Conservation (phyloP, 2,329 filamentous ascomycete species). For the Sclerotinia sclerotiorum region DNA sequence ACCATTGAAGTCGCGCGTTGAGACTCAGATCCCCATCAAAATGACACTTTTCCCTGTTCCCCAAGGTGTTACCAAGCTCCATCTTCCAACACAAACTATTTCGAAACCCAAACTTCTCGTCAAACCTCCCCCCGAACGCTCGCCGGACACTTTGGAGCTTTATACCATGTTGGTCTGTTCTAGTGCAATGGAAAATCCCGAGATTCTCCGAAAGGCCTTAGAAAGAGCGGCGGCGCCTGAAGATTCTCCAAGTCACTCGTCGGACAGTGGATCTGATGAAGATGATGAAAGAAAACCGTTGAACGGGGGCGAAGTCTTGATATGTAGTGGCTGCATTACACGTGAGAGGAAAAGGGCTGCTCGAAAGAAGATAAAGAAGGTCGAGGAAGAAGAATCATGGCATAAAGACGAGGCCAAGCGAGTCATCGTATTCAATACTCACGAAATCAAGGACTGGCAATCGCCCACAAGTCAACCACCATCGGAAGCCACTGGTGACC, state of each 20-base stretch:
- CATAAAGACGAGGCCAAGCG: conserved; percentile 75
- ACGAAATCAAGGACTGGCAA: conserved; percentile 83
- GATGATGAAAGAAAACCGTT: conserved; percentile 64
- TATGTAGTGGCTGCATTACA: conserved; percentile 87
- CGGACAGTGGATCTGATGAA: conserved; percentile 41
- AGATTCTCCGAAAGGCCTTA: conserved; percentile 62
- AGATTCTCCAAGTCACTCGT: conserved; percentile 15
- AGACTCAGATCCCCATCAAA: conserved; percentile 91
- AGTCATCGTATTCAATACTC: conserved; percentile 88
- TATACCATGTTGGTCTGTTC: conserved; percentile 85
- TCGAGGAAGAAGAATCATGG: conserved; percentile 89
- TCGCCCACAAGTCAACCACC: conserved; percentile 55
- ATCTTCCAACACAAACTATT: conserved; percentile 86
- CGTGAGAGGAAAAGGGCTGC: conserved; percentile 88
- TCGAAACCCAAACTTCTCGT: conserved; percentile 90
- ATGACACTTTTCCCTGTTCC: conserved; percentile 77
- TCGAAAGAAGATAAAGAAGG: conserved; percentile 89
- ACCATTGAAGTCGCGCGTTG: conserved; percentile 83
- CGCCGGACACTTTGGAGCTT: conserved; percentile 74
- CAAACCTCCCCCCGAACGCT: conserved; percentile 64
- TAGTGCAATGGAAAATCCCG: conserved; percentile 79
- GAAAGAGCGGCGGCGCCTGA: conserved; percentile 44
- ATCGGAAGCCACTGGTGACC: conserved; percentile 47
- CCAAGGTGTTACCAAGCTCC: conserved; percentile 72
- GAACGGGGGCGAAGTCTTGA: conserved; percentile 90